Evolutionary conservation across 805 yeast species (phyloP).

Genomic region (Yamadazyma tumulicola): DNA sequence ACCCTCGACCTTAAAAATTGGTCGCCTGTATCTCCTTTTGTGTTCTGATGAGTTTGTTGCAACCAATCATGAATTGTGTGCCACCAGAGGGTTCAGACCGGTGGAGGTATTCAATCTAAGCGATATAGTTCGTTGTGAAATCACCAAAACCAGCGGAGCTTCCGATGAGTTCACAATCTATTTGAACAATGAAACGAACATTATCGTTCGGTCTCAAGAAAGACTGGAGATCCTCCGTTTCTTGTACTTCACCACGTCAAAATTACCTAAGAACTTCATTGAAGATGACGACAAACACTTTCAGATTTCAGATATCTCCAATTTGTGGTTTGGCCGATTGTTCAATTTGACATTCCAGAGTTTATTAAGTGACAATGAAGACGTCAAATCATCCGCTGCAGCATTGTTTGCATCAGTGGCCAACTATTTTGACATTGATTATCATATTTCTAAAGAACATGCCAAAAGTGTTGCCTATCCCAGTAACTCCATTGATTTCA

Average conservation of each 20-base stretch:
- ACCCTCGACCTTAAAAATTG: constrained; percentile 65
- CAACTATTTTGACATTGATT: constrained; percentile 54
- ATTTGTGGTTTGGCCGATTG: constrained; percentile 52
- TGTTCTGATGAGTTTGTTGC: constrained; percentile 22
- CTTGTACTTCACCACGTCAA: constrained; percentile 62
- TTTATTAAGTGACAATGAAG: constrained; percentile 54
- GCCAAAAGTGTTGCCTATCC: constrained; percentile 67
- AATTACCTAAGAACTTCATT: constrained; percentile 36
- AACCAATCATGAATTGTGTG: constrained; percentile 18
- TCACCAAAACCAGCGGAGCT: constrained; percentile 25
- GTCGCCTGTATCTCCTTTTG: constrained; percentile 65
- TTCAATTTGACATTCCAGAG: constrained; percentile 67
- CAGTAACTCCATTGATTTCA: constrained; percentile 58
- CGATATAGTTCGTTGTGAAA: constrained; percentile 36
- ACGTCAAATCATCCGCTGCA: constrained; percentile 62
- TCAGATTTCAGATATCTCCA: constrained; percentile 13
- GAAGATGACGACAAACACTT: constrained; percentile 18
- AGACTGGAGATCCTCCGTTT: constrained; percentile 64
- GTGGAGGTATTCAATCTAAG: constrained; percentile 31
- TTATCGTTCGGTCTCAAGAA: constrained; percentile 32
- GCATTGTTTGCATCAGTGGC: constrained; percentile 59
- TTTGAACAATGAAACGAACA: constrained; percentile 22
- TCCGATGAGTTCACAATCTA: constrained; percentile 34
- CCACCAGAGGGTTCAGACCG: constrained; percentile 28
- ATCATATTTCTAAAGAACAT: constrained; percentile 53